Base-by-base conservation (phyloP, 331 rosid genomes). In the Acacia concinna region DNA sequence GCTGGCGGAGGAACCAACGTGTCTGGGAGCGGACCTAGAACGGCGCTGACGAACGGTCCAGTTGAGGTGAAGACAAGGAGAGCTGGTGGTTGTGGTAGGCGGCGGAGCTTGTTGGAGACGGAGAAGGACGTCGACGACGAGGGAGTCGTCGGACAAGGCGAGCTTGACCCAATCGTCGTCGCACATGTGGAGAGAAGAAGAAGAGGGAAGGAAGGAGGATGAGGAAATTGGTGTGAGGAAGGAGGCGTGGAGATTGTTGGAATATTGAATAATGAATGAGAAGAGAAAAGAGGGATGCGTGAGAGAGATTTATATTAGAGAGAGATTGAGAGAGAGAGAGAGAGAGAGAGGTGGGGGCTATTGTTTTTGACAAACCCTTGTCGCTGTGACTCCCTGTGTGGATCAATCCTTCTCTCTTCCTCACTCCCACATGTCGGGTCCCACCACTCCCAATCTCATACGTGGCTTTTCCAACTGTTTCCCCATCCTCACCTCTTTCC, bases 41-140 rank as follows among this genome's bases (percentile, higher is more conserved):
- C 98, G 91, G 52, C 79, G 91, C 78, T 93, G 91, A 12, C 92
- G 88, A 6, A 86, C 84, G 30, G 85, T 76, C 97, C 98, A 91
- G 21, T 56, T 75, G 35, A 84, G 71, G 4, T 34, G 79, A n/a
- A 85, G 52, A n/a, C 49, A 43, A 0, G 90, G 68, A 56, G 69
- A 38, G 41, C 8, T 1, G 30, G 59, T 28, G 1, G 10, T 60
- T 1, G 6, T 1, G 1, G 70, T 44, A 17, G 86, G 73, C 13
- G 82, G 78, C 28, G 78, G 82, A 14, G 86, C 12, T 28, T 62
- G 80, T n/a, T 67, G 80, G 78, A 94, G 71, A 18, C 75, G 80
- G 23, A 91, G 87, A 12, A 94, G 87, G 4, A 87, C 62, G 8
- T 82, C 31, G 3, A 86, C 98, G 20, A 90, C 97, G 18, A 83